Base-by-base conservation (phyloP, 2,329 filamentous ascomycete genomes). In the Cordyceps fumosorosea region DNA sequence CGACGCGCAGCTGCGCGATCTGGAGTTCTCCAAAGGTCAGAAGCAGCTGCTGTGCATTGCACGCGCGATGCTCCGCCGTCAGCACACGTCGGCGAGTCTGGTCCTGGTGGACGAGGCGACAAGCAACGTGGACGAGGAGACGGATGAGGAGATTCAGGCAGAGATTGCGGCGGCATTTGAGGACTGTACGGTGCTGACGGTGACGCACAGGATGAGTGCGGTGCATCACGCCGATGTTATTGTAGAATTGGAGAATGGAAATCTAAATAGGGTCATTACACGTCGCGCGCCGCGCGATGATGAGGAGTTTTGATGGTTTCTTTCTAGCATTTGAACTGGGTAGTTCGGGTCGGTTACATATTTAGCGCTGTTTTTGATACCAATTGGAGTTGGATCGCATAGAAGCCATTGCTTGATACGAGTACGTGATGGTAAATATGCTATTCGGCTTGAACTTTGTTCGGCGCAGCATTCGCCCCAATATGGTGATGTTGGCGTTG, bases 51-150 rank as follows among this genome's bases (percentile, higher is more conserved):
- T 67, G 11, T 63, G 64, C 22, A 52, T 67, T 8, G 64, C 63
- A 3, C 62, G 66, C 8, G 69, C 70, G 14, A 51, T 73, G 7
- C 48, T 73, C 1, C 66, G 69, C 24, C 57, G 60, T 12, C 32
- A 57, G 64, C 60, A 18, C 32, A 55, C 62, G 47, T 48, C 42
- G n/a, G 56, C 56, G 11, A 45, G 29, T 6, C 32, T 63, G 20
- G 44, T 60, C 3, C 44, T 63, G 7, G 26, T 63, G 8, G 62
- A 63, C 44, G 62, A 63, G 51, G 56, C 56, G 32, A 60, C 62
- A 32, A 63, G 62, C 56, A 59, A 52, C 5, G 57, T 65, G 11
- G 80, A 82, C 63, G 80, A 79, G 73, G 74, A 75, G 60, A 67
- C 65, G 10, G 65, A 67, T 18, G 58, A 58, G 12, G 53, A 57